A percentile compares a stretch with the other conserved stretches of the same genome.
phyloP scores from a whole-genome alignment of 257 asterid genomes.

The Salvia rosmarinus region DNA sequence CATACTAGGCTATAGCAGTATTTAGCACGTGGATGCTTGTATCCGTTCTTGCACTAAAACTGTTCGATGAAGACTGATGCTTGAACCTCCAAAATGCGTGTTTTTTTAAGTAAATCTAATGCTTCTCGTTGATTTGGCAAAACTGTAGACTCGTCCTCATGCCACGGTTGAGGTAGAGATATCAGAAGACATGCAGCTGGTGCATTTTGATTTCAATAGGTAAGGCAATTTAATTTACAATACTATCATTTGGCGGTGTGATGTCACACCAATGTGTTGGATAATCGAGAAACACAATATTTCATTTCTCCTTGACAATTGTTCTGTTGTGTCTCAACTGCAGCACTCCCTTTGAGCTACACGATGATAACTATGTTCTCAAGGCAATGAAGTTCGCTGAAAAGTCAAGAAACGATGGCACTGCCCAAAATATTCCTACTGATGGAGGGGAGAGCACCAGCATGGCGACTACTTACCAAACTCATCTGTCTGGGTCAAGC shows the following conservation, averaged over 20 bases:
- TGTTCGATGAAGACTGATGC: slow-evolving; percentile 4
- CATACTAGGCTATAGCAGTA: slow-evolving; percentile 13
- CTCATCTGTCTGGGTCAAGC: slow-evolving; percentile 48
- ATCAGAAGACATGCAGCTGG: slow-evolving; percentile 99
- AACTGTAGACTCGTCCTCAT: slow-evolving; percentile 93
- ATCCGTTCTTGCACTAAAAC: slow-evolving; percentile 15
- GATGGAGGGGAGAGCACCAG: slow-evolving; percentile 76
- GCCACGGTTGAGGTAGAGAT: slow-evolving; percentile 99
- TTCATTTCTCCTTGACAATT: not conserved
- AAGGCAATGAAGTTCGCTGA: slow-evolving; percentile 84
- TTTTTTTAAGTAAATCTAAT: slow-evolving; percentile 16
- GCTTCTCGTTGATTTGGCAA: slow-evolving; percentile 16
- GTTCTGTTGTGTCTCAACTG: slow-evolving; percentile 19
- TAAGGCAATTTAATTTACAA: slow-evolving; percentile 29
- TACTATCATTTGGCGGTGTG: not conserved
- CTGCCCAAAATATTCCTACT: slow-evolving; percentile 32
- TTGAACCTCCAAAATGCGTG: not conserved
- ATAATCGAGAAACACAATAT: not conserved
- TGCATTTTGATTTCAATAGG: slow-evolving; percentile 99
- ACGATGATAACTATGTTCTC: slow-evolving; percentile 88
- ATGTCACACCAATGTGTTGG: not conserved
- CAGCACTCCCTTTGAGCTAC: slow-evolving; percentile 99
- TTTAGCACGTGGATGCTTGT: slow-evolving; percentile 1
- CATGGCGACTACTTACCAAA: slow-evolving; percentile 50
- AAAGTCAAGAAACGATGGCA: slow-evolving; percentile 44